Percentiles rank a stretch among this genome's conserved stretches.
Conservation (phyloP, 2,329 filamentous ascomycete genomes). For the Paecilomyces sp. region DNA sequence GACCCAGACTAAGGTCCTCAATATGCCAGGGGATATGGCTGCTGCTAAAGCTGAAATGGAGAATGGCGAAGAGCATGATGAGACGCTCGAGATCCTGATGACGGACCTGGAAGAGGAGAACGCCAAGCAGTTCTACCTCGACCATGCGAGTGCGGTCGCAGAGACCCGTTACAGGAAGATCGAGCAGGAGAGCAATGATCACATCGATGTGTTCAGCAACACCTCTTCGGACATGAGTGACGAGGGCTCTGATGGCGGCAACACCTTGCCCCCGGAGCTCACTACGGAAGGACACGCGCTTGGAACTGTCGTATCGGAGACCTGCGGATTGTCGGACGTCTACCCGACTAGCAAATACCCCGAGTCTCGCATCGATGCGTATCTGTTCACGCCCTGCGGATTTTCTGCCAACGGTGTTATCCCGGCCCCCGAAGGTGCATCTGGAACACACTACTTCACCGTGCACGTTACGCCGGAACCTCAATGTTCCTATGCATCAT, state of each 20-base stretch:
- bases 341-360: slow-evolving; percentile 84
- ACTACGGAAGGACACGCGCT: slow-evolving; percentile 91
- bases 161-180: slow-evolving; percentile 70
- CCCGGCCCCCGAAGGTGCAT: slow-evolving; percentile 59
- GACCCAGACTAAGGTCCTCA: slow-evolving; percentile 53
- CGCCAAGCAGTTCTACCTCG: slow-evolving; percentile 63
- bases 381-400: slow-evolving; percentile 92
- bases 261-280: slow-evolving; percentile 60
- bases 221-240: slow-evolving; percentile 57
- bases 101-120: slow-evolving; percentile 61
- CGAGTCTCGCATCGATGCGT: slow-evolving; percentile 88
- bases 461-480: slow-evolving; percentile 97
- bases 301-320: slow-evolving; percentile 84
- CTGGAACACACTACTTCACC: slow-evolving; percentile 83
- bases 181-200: slow-evolving; percentile 53
- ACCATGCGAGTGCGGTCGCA: slow-evolving; percentile 83
- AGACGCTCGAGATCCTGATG: slow-evolving; percentile 59
- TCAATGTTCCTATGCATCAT: slow-evolving; percentile 93
- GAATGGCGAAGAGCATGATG: slow-evolving; percentile 34
- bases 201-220: slow-evolving; percentile 71
- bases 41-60: slow-evolving; percentile 8
- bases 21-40: slow-evolving; percentile 39
- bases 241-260: slow-evolving; percentile 43
- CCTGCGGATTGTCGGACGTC: slow-evolving; percentile 79
- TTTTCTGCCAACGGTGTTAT: slow-evolving; percentile 97